Evolutionary conservation across 2,329 filamentous ascomycete species (phyloP), one percentile per base, ranked within the genome.

Genomic region (Hymenotorrendiella dingleyae): DNA sequence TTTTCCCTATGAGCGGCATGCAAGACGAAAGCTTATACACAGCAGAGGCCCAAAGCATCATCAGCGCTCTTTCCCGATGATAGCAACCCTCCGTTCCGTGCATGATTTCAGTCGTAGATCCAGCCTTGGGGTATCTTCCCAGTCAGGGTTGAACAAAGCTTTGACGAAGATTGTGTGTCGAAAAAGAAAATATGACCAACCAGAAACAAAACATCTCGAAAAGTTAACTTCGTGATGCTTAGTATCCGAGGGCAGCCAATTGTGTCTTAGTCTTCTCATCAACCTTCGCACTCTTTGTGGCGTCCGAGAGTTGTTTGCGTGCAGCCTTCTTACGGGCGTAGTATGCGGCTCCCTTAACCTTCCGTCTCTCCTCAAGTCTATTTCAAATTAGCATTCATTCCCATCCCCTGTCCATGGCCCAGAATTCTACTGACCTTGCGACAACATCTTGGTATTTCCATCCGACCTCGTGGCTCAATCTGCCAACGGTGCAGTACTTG

Each of bases 361-460:
- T 98, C 80, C 93, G 87, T 74, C 91, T 83, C 82, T 98, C 93
- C 82, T 98, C 93, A 67, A 98, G 82, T 74, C 93, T 97, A 64
- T 39, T 41, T 52, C 46, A 44, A 20, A 49, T 59, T 49, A 59
- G 50, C 30, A 44, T 42, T 17, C 22, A 24, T 48, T 40, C 45
- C 40, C 35, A n/a, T 7, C 33, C 9, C 48, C 20, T 12, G 16
- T 14, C 23, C 36, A 19, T 28, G 28, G 10, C 40, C 34, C 39
- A 29, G 12, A 41, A 24, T 50, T 85, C 16, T 16, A 42, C 89
- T 66, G 76, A 97, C 90, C 87, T 89, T 65, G 84, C 85, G 75
- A 98, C 93, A 67, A 98, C 90, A 69, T 96, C 91, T 81, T 96
- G 86, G 85, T 98, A 97, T 79, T 98, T 98, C 93, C 93, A 98